A percentile compares a stretch with the other conserved stretches of the same genome.
These are phyloP conservation scores for Penicillium parvum DNA, from an alignment of 495 filamentous ascomycete species.

Conservation along the genomic window DNA sequence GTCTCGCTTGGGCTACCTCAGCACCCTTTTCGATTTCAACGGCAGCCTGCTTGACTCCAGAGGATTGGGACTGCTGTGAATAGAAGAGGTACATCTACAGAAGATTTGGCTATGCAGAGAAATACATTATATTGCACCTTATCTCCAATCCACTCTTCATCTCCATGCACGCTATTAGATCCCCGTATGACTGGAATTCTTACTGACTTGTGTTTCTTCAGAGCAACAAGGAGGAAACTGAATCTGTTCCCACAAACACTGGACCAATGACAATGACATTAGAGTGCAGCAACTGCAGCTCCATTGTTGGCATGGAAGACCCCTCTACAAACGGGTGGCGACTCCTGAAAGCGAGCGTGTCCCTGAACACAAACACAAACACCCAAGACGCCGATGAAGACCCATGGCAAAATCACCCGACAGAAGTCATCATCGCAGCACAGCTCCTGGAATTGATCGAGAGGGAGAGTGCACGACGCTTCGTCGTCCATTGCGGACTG, in stretches of 20 bases:
- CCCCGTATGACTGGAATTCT: background rate
- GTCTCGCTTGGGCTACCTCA: conserved; percentile 8
- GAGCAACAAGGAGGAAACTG: conserved; percentile 16
- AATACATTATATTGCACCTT: background rate
- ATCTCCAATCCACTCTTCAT: background rate
- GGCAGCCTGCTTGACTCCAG: conserved; percentile 36
- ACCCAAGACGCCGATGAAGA: background rate
- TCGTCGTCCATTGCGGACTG: conserved; percentile 41
- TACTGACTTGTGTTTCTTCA: too few species aligned
- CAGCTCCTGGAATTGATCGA: conserved; percentile 50
- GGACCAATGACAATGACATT: conserved; percentile 23
- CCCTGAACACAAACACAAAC: conserved; percentile 16
- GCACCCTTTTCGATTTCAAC: conserved; percentile 28
- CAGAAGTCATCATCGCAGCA: conserved; percentile 50
- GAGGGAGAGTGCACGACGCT: conserved; percentile 44
- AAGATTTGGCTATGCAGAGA: background rate
- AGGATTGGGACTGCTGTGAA: conserved; percentile 48
- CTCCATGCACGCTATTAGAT: too few species aligned
- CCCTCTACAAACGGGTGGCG: conserved; percentile 37
- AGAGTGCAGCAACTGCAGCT: conserved; percentile 38
- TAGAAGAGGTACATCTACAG: conserved; percentile 60
- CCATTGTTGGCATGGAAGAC: conserved; percentile 43
- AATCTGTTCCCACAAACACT: background rate
- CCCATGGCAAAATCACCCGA: conserved; percentile 33
- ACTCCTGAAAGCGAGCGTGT: conserved; percentile 50